Conservation (phyloP, 768 basidiomycete species). For the Russula sp. region DNA sequence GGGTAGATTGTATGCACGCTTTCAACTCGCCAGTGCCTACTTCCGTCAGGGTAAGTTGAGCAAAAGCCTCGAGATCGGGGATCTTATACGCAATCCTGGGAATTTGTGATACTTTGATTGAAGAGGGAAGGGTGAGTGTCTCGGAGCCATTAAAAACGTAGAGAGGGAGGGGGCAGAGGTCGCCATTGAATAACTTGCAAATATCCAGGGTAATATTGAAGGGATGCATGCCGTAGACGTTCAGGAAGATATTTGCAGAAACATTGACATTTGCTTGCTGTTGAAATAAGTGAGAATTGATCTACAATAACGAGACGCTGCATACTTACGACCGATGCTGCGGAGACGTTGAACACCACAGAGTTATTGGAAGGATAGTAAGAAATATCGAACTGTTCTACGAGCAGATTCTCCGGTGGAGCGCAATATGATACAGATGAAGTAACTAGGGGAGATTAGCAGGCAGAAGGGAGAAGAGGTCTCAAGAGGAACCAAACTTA, state of each 20-base stretch:
- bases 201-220: conserved; percentile 86
- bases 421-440: conserved; percentile 87
- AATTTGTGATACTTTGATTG: conserved; percentile 56
- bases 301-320: conserved; percentile 12
- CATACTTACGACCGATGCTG: conserved; percentile 75
- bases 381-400: conserved; percentile 71
- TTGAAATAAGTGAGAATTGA: conserved; percentile 23
- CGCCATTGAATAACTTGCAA: conserved; percentile 72
- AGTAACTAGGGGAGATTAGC: conserved; percentile 52
- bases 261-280: conserved; percentile 78
- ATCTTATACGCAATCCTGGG: conserved; percentile 81
- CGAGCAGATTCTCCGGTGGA: conserved; percentile 73
- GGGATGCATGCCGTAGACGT: conserved; percentile 83
- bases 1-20: conserved; percentile 87
- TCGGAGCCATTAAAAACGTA: conserved; percentile 89
- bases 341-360: conserved; percentile 79
- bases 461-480: conserved; percentile 4
- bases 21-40: conserved; percentile 67
- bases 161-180: conserved; percentile 75
- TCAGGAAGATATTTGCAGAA: conserved; percentile 74
- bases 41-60: conserved; percentile 70
- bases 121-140: conserved; percentile 59
- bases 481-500: conserved; percentile 39
- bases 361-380: conserved; percentile 71
- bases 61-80: conserved; percentile 90